These are phyloP conservation scores for Chaetomium fimeti DNA, from an alignment of 495 filamentous ascomycete species.

Conservation along the genomic window DNA sequence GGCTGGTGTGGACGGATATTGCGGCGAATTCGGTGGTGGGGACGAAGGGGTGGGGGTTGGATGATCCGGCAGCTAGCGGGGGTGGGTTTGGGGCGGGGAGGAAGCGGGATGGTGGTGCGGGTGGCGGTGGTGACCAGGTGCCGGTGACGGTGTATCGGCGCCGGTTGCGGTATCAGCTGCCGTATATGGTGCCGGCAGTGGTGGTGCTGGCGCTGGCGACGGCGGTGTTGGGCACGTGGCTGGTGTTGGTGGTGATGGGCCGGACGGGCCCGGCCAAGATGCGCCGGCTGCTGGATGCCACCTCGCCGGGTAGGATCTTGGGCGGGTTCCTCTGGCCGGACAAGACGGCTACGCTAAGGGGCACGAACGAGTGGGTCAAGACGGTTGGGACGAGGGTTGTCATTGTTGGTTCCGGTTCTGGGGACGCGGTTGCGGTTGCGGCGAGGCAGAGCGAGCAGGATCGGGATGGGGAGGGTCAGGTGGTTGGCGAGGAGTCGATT, in stretches of 20 bases:
- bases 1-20: conserved; percentile 10
- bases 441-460: background rate
- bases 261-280: background rate
- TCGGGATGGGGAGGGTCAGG: background rate
- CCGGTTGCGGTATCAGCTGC: background rate
- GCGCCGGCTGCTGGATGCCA: conserved; percentile 6
- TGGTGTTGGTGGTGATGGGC: conserved; percentile 1
- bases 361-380: conserved; percentile 8
- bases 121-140: background rate
- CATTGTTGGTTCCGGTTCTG: background rate
- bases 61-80: background rate
- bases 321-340: conserved; percentile 4
- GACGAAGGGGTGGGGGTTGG: conserved; percentile 12
- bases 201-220: conserved; percentile 6
- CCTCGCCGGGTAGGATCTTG: conserved; percentile 3
- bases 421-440: background rate
- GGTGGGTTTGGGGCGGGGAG: background rate
- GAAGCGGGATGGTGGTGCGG: background rate
- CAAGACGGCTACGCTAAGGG: background rate
- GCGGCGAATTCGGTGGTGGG: conserved; percentile 8
- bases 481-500: conserved; percentile 1
- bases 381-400: conserved; percentile 4
- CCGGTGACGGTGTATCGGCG: background rate
- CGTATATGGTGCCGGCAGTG: conserved; percentile 1
- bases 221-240: background rate